A percentile compares a stretch with the other conserved stretches of the same genome.
These are phyloP conservation scores for Fomitopsis palustris DNA, from an alignment of 1,284 basidiomycete genomes.

Conservation along the genomic window DNA sequence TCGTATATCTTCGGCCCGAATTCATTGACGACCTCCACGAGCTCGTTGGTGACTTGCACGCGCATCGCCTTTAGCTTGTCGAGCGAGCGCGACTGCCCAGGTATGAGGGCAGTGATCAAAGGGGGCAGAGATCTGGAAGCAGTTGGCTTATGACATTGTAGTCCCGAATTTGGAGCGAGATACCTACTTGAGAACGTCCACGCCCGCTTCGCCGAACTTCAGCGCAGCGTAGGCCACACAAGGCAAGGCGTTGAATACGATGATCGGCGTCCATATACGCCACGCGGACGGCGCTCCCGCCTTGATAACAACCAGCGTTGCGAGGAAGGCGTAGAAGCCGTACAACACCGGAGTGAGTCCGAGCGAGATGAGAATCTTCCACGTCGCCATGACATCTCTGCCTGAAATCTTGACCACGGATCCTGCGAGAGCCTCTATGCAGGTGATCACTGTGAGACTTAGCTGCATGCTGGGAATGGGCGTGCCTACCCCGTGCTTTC, in stretches of 20 bases:
- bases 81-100: slow-evolving; percentile 87
- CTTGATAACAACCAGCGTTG: slow-evolving; percentile 74
- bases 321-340: slow-evolving; percentile 77
- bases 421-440: slow-evolving; percentile 89
- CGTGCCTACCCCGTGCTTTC: slow-evolving; percentile 81
- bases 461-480: not conserved
- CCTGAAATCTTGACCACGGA: slow-evolving; percentile 96
- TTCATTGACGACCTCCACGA: slow-evolving; percentile 87
- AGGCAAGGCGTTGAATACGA: slow-evolving; percentile 77
- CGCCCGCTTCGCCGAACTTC: slow-evolving; percentile 98
- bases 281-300: slow-evolving; percentile 62
- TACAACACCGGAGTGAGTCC: slow-evolving; percentile 91
- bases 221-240: slow-evolving; percentile 92
- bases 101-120: slow-evolving; percentile 87
- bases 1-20: slow-evolving; percentile 87
- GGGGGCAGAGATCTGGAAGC: slow-evolving; percentile 82
- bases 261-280: slow-evolving; percentile 77
- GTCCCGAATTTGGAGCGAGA: slow-evolving; percentile 32
- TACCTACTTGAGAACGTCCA: slow-evolving; percentile 93
- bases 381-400: slow-evolving; percentile 95
- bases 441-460: not conserved
- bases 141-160: slow-evolving; percentile 7
- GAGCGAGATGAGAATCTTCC: slow-evolving; percentile 97
- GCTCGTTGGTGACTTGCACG: slow-evolving; percentile 79
- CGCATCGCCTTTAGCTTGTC: slow-evolving; percentile 81